Evolutionary conservation across 208 protist species (phyloP).

Genomic region (Leishmania lainsoni): DNA sequence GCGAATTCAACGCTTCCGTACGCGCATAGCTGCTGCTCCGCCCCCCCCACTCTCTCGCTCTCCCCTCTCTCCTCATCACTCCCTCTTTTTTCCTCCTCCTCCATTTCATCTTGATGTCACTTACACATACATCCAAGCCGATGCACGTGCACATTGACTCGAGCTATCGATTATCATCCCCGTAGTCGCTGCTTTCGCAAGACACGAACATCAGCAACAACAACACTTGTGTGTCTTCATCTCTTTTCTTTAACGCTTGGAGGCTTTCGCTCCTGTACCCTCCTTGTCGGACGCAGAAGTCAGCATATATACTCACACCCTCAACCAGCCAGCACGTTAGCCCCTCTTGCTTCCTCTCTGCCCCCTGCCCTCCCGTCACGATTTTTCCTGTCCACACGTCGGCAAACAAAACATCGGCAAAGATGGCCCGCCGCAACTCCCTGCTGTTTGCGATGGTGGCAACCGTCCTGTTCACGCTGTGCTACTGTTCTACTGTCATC

Average conservation of each 20-base stretch:
- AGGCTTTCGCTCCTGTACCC: too few species aligned
- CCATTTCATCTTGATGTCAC: not conserved
- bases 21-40: too few species aligned
- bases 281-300: not conserved
- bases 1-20: not conserved
- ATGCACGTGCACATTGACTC: not conserved
- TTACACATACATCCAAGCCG: not conserved
- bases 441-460: conserved; percentile 23
- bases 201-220: too few species aligned
- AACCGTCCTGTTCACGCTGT: conserved; percentile 16
- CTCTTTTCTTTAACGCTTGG: not conserved
- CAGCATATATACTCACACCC: not conserved
- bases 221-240: not conserved
- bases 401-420: not conserved
- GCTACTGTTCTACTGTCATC: conserved; percentile 5
- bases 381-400: not conserved
- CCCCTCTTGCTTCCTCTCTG: not conserved
- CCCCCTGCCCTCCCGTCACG: not conserved
- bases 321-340: not conserved
- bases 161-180: not conserved
- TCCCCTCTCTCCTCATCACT: not conserved
- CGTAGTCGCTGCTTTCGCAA: not conserved
- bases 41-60: not conserved
- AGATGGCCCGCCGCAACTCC: conserved; percentile 25
- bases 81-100: not conserved